Conservation (phyloP, 2,329 filamentous ascomycete genomes). For the Pseudogymnoascus sp. region DNA sequence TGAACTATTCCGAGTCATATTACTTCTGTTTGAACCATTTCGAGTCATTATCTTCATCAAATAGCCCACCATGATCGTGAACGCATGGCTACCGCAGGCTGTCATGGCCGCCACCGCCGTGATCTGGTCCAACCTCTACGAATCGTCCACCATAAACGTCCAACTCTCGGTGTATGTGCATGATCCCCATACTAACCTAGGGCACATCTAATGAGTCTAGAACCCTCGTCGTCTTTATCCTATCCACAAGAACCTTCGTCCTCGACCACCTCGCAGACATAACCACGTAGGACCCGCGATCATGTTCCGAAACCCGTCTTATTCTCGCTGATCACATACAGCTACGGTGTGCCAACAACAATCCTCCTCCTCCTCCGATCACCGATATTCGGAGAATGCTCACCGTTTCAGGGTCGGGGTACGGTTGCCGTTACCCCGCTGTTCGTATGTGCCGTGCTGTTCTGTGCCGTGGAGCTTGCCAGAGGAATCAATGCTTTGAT, state of each 20-base stretch:
- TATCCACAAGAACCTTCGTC: background rate
- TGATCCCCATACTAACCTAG: background rate
- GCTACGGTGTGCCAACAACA: background rate
- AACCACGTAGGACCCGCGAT: background rate
- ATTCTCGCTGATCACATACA: background rate
- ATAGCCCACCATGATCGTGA: background rate
- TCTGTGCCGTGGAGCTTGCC: background rate
- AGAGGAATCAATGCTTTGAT: background rate
- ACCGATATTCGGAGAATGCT: background rate
- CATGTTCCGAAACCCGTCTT: background rate
- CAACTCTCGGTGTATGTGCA: background rate
- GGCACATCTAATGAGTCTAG: background rate
- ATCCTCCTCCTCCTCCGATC: background rate
- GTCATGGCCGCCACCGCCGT: background rate
- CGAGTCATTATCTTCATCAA: background rate
- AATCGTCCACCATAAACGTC: background rate
- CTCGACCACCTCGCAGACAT: background rate
- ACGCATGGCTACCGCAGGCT: background rate
- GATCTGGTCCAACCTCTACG: background rate
- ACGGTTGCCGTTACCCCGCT: background rate
- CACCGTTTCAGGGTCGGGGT: background rate
- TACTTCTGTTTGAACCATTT: background rate
- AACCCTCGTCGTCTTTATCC: background rate
- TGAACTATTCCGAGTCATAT: background rate
- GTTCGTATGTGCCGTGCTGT: background rate